These are phyloP conservation scores for Amanita jacksonii DNA, from an alignment of 768 basidiomycete species.

Conservation along the genomic window DNA sequence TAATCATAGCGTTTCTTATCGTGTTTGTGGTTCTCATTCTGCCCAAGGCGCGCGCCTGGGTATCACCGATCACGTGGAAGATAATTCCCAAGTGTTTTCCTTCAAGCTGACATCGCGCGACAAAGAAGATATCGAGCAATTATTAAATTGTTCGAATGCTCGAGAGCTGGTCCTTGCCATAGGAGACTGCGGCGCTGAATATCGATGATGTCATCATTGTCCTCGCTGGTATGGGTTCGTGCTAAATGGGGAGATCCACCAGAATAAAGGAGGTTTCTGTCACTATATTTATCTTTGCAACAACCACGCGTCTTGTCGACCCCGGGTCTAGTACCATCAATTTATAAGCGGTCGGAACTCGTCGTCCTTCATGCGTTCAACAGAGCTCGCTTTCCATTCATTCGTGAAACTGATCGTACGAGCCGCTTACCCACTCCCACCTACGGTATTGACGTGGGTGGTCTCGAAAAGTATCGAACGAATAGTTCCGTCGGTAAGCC, in stretches of 20 bases:
- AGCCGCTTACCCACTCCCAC: too few species aligned
- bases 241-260: neutral
- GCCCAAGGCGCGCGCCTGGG: conserved; percentile 62
- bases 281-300: too few species aligned
- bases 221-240: neutral
- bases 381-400: too few species aligned
- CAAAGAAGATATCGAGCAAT: conserved; percentile 48
- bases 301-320: too few species aligned
- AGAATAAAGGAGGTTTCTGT: too few species aligned
- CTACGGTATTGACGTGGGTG: too few species aligned
- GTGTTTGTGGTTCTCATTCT: neutral
- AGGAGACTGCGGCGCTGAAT: conserved; percentile 82
- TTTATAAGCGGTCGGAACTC: too few species aligned
- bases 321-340: too few species aligned
- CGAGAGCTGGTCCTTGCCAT: conserved; percentile 54
- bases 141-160: conserved; percentile 54
- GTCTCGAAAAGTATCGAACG: too few species aligned
- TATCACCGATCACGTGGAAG: conserved; percentile 61
- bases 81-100: conserved; percentile 55
- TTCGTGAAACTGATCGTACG: too few species aligned
- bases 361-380: too few species aligned
- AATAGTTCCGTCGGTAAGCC: too few species aligned
- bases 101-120: conserved; percentile 51
- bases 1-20: conserved; percentile 15
- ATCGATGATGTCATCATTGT: conserved; percentile 35